A percentile compares a stretch with the other conserved stretches of the same genome.
phyloP scores from a whole-genome alignment of 257 asterid genomes.

The Nicotiana paniculata region DNA sequence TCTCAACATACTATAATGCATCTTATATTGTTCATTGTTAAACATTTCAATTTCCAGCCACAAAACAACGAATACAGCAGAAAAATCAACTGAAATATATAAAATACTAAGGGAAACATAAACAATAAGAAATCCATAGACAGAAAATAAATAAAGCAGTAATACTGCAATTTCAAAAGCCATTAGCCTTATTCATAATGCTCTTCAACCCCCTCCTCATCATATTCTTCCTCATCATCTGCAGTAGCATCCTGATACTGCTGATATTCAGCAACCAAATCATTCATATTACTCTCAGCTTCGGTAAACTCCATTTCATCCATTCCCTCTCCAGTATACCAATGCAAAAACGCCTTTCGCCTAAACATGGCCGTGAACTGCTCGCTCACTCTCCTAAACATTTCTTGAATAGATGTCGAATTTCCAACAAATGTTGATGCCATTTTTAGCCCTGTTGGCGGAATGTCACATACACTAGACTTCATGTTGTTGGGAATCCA shows the following conservation, averaged over 20 bases:
- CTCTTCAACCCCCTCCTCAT: slow-evolving; percentile 40
- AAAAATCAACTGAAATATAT: not conserved
- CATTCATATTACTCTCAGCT: slow-evolving; percentile 67
- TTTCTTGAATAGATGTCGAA: slow-evolving; percentile 7
- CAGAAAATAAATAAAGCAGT: not conserved
- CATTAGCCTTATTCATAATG: slow-evolving; percentile 29
- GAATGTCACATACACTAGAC: slow-evolving; percentile 14
- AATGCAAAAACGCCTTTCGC: slow-evolving; percentile 10
- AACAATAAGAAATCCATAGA: not conserved
- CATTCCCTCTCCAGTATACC: slow-evolving; percentile 65
- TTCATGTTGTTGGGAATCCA: slow-evolving; percentile 12
- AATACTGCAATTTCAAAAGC: not conserved
- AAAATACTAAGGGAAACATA: not conserved
- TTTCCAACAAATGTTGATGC: slow-evolving; percentile 5
- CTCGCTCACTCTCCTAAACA: slow-evolving; percentile 12
- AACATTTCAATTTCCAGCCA: not conserved
- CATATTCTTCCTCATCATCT: slow-evolving; percentile 43
- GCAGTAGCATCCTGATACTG: slow-evolving; percentile 61
- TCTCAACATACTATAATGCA: not conserved
- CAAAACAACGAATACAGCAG: not conserved
- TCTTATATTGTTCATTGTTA: not conserved
- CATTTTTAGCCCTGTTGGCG: not conserved
- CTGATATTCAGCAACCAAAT: slow-evolving; percentile 55
- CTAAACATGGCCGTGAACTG: slow-evolving; percentile 14
- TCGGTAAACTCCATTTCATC: slow-evolving; percentile 71